Conservation (phyloP, 345 rosid genomes). For the Salix udensis region DNA sequence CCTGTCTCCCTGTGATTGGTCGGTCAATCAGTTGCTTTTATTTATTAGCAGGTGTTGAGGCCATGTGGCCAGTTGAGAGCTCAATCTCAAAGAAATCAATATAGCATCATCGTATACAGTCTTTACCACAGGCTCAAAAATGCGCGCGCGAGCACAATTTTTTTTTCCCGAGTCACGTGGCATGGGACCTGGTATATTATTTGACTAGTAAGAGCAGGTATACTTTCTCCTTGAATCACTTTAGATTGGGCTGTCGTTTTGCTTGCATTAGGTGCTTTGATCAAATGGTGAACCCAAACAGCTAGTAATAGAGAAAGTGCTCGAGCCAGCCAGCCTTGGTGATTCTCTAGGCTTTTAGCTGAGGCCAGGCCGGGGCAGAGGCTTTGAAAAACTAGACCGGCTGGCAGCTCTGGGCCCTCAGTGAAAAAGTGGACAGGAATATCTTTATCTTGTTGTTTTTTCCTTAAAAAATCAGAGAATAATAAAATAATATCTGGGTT, state of each 20-base stretch:
- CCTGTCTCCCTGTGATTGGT: constrained; percentile 15
- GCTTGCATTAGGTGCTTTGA: background rate
- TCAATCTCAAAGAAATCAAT: background rate
- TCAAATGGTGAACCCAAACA: background rate
- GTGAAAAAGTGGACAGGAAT: too few relatives aligned
- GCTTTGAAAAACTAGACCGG: too few relatives aligned
- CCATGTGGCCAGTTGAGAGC: background rate
- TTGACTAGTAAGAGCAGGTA: background rate
- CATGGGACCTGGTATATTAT: background rate
- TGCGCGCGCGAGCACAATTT: background rate
- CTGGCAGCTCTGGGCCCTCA: too few relatives aligned
- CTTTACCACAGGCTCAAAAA: background rate
- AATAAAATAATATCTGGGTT: background rate
- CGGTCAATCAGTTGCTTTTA: background rate
- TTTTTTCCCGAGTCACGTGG: background rate
- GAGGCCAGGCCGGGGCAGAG: too few relatives aligned
- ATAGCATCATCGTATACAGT: background rate
- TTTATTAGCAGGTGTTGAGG: background rate
- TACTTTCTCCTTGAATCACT: background rate
- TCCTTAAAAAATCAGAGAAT: too few relatives aligned
- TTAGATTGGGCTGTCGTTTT: background rate
- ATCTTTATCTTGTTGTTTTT: too few relatives aligned
- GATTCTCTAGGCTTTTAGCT: background rate
- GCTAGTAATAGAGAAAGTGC: background rate
- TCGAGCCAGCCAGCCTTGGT: background rate